Evolutionary conservation across 1,284 basidiomycete genomes (phyloP).

Genomic region (Clitocybe nebularis): DNA sequence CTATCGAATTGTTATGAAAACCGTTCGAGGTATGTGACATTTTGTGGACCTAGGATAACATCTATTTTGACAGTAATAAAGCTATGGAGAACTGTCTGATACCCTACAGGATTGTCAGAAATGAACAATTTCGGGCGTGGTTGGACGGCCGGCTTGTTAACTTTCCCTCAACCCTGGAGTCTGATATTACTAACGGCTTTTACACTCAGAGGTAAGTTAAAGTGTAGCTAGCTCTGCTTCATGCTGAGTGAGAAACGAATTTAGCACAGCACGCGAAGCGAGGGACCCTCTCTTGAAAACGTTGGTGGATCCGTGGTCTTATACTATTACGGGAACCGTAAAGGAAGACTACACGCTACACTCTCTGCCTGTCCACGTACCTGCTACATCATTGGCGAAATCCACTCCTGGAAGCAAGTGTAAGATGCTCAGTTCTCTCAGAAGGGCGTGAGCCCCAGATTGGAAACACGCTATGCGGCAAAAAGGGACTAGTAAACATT

Average conservation of each 20-base stretch:
- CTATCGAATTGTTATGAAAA: constrained; percentile 20
- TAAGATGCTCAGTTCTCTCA: neutral
- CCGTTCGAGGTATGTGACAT: constrained; percentile 18
- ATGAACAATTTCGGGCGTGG: constrained; percentile 16
- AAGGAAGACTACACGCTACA: constrained; percentile 9
- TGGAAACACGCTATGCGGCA: too few species aligned
- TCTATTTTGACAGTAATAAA: constrained; percentile 3
- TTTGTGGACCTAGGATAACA: too few species aligned
- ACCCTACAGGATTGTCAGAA: constrained; percentile 18
- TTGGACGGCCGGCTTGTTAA: constrained; percentile 9
- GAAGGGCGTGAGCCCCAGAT: neutral
- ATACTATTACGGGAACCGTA: constrained; percentile 9
- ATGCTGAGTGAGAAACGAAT: neutral
- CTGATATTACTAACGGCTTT: constrained; percentile 10
- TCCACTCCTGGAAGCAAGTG: neutral
- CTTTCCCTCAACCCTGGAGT: constrained; percentile 15
- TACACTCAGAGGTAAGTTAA: constrained; percentile 14
- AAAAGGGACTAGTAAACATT: too few species aligned
- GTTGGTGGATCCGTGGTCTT: constrained; percentile 15
- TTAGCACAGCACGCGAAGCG: constrained; percentile 11
- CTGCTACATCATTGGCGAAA: constrained; percentile 1
- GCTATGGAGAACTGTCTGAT: constrained; percentile 25
- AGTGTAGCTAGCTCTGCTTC: neutral
- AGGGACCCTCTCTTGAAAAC: constrained; percentile 12
- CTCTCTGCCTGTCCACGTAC: too few species aligned